Conservation (phyloP, 2,329 filamentous ascomycete genomes). For the Monosporascus sp. region DNA sequence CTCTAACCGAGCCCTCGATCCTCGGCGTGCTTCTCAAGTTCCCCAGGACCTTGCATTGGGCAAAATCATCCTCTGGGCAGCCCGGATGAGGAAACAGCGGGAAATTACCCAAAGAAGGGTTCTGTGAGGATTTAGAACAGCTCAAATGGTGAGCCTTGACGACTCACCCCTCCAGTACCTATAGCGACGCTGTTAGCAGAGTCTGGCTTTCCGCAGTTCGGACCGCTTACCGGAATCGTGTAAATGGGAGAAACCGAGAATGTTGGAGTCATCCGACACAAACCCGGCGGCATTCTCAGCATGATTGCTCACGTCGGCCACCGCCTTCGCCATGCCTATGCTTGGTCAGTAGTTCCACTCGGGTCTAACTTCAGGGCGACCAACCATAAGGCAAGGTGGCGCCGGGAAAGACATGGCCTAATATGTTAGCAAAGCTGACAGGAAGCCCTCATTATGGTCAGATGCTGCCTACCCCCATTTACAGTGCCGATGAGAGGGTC, state of each 20-base stretch:
- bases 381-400: slow-evolving; percentile 29
- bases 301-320: slow-evolving; percentile 22
- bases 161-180: slow-evolving; percentile 29
- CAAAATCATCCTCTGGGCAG: slow-evolving; percentile 41
- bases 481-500: slow-evolving; percentile 27
- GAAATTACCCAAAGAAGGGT: slow-evolving; percentile 48
- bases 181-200: slow-evolving; percentile 1
- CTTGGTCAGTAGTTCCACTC: slow-evolving; percentile 5
- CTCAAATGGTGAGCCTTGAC: background rate
- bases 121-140: slow-evolving; percentile 17
- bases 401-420: slow-evolving; percentile 30
- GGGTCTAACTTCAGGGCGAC: background rate
- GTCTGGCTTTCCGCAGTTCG: background rate
- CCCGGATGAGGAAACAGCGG: slow-evolving; percentile 47
- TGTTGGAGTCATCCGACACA: slow-evolving; percentile 26
- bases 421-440: slow-evolving; percentile 8
- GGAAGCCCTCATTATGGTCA: background rate
- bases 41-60: slow-evolving; percentile 46
- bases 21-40: slow-evolving; percentile 42
- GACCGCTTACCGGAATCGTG: slow-evolving; percentile 26
- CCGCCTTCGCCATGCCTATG: slow-evolving; percentile 29
- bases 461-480: slow-evolving; percentile 21
- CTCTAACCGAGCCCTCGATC: slow-evolving; percentile 43
- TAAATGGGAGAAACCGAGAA: slow-evolving; percentile 28
- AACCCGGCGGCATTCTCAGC: slow-evolving; percentile 27